These are phyloP conservation scores for Vanrija pseudolonga DNA, from an alignment of 1,284 basidiomycete species.

Conservation along the genomic window DNA sequence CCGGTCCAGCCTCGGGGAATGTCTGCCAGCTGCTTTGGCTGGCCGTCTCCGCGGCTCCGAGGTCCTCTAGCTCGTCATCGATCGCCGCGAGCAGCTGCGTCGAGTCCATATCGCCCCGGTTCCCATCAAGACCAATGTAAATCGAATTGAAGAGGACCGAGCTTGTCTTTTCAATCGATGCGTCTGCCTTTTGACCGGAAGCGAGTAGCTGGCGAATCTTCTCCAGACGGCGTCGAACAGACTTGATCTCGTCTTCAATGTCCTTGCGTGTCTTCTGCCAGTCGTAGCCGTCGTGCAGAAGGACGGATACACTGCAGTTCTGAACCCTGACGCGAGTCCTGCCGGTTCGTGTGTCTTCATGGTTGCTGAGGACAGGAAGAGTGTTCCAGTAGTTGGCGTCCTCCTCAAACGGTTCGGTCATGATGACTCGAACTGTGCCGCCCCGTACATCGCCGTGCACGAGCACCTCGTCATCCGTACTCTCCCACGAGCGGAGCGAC, in stretches of 20 bases:
- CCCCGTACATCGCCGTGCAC: constrained; percentile 78
- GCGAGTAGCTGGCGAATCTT: constrained; percentile 94
- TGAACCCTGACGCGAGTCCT: constrained; percentile 55
- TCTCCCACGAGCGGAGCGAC: constrained; percentile 41
- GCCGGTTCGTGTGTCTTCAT: constrained; percentile 23
- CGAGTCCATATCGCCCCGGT: constrained; percentile 65
- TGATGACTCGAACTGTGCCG: constrained; percentile 78
- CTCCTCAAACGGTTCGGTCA: constrained; percentile 56
- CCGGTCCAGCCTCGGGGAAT: constrained; percentile 47
- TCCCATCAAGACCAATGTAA: constrained; percentile 73
- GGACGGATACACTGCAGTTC: constrained; percentile 62
- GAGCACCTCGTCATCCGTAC: constrained; percentile 61
- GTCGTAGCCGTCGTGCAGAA: constrained; percentile 89
- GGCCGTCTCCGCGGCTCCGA: constrained; percentile 59
- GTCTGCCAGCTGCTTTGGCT: constrained; percentile 85
- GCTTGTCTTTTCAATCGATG: constrained; percentile 68
- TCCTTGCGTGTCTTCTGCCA: constrained; percentile 79
- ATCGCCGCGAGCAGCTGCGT: constrained; percentile 79
- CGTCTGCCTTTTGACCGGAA: constrained; percentile 81
- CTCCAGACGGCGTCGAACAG: constrained; percentile 77
- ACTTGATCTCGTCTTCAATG: constrained; percentile 83
- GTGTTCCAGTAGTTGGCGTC: constrained; percentile 70
- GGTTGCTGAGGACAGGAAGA: constrained; percentile 51
- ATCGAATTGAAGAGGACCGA: constrained; percentile 79
- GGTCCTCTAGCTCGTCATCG: constrained; percentile 71